Conservation (phyloP, 2,329 filamentous ascomycete species). For the Ciborinia camelliae region DNA sequence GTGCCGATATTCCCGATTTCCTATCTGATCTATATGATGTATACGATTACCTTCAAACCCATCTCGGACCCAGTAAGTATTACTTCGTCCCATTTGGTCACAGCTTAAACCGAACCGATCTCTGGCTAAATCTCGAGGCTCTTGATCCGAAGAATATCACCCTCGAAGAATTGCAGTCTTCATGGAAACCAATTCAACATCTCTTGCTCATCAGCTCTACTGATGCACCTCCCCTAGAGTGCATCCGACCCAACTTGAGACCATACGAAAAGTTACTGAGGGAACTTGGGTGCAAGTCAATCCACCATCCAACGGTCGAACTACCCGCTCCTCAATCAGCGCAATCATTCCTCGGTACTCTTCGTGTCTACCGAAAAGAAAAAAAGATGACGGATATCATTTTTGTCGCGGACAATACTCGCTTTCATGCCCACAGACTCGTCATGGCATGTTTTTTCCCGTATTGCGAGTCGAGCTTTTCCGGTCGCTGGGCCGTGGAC, state of each 20-base stretch:
- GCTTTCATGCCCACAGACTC: not conserved
- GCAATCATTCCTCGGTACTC: slow-evolving; percentile 12
- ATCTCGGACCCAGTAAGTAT: slow-evolving; percentile 14
- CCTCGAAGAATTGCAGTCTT: slow-evolving; percentile 23
- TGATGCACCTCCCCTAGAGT: slow-evolving; percentile 29
- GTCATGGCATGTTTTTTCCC: not conserved
- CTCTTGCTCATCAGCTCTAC: slow-evolving; percentile 31
- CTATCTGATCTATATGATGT: slow-evolving; percentile 25
- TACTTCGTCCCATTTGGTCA: slow-evolving; percentile 1
- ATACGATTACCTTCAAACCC: slow-evolving; percentile 30
- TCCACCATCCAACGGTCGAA: slow-evolving; percentile 28
- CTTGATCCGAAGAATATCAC: not conserved
- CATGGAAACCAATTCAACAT: slow-evolving; percentile 26
- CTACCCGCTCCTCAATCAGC: not conserved
- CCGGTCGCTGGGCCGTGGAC: not conserved
- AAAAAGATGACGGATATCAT: slow-evolving; percentile 8
- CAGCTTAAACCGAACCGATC: not conserved
- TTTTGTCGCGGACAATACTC: not conserved
- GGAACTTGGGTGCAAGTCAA: slow-evolving; percentile 27
- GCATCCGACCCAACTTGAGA: slow-evolving; percentile 26
- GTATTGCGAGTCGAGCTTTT: not conserved
- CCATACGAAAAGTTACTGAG: slow-evolving; percentile 29
- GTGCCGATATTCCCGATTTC: slow-evolving; percentile 22
- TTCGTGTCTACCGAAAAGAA: slow-evolving; percentile 8
- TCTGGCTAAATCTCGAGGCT: slow-evolving; percentile 29